Conservation (phyloP, 2,329 filamentous ascomycete genomes). For the Exophiala oligosperma region DNA sequence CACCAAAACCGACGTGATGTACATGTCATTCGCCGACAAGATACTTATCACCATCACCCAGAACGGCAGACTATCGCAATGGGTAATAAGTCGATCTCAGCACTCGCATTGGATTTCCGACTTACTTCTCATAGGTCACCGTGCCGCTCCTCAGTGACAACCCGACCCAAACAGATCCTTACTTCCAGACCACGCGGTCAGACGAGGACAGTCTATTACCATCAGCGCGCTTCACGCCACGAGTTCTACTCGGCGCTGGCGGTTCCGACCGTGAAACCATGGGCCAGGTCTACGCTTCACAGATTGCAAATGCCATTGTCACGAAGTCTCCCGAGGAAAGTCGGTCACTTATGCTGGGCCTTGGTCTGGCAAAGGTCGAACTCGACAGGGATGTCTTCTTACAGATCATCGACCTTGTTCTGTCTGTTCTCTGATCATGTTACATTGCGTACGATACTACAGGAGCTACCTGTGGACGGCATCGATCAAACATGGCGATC, state of each 20-base stretch:
- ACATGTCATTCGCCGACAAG: slow-evolving; percentile 80
- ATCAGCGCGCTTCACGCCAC: slow-evolving; percentile 78
- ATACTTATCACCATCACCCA: slow-evolving; percentile 89
- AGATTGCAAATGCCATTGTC: slow-evolving; percentile 78
- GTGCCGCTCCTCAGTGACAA: slow-evolving; percentile 72
- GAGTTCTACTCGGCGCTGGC: slow-evolving; percentile 81
- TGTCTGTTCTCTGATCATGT: slow-evolving; percentile 24
- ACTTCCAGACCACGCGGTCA: slow-evolving; percentile 40
- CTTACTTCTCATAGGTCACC: slow-evolving; percentile 32
- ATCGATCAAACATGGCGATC: slow-evolving; percentile 34
- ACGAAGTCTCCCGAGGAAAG: slow-evolving; percentile 66
- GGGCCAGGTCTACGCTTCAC: slow-evolving; percentile 84
- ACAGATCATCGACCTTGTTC: slow-evolving; percentile 28
- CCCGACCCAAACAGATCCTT: slow-evolving; percentile 47
- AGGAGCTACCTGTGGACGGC: slow-evolving; percentile 13
- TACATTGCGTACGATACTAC: background rate
- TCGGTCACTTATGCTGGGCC: slow-evolving; percentile 55
- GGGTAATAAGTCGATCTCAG: slow-evolving; percentile 59
- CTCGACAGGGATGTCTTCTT: slow-evolving; percentile 28
- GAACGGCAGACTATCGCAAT: slow-evolving; percentile 81
- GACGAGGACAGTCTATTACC: slow-evolving; percentile 66
- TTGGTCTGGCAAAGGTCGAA: slow-evolving; percentile 33
- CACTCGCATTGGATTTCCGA: slow-evolving; percentile 10
- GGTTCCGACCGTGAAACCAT: slow-evolving; percentile 75
- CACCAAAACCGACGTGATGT: slow-evolving; percentile 69